These are phyloP conservation scores for Saturnispora dispora DNA, from an alignment of 805 yeast species.

Conservation along the genomic window DNA sequence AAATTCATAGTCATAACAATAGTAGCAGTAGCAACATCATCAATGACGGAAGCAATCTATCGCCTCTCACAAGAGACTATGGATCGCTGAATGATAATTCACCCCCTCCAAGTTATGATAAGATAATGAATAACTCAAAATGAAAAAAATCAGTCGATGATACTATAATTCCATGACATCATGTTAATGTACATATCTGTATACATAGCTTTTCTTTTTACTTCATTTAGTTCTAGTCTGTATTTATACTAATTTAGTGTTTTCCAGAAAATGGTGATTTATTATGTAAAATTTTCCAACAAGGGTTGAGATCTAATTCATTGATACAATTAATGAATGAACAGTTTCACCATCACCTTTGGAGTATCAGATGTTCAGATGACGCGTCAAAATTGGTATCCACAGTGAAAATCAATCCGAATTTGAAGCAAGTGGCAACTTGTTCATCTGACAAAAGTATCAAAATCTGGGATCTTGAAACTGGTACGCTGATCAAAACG, in stretches of 20 bases:
- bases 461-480: conserved; percentile 41
- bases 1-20: background rate
- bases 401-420: conserved; percentile 50
- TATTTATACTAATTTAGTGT: background rate
- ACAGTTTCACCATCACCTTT: background rate
- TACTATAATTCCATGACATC: background rate
- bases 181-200: too few relatives aligned
- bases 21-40: background rate
- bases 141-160: background rate
- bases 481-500: conserved; percentile 27
- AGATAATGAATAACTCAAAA: conserved; percentile 25
- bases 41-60: conserved; percentile 15
- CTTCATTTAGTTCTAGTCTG: background rate
- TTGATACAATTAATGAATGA: background rate
- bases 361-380: background rate
- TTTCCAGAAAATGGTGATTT: background rate
- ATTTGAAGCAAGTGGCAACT: conserved; percentile 49
- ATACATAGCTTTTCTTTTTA: background rate
- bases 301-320: background rate
- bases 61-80: conserved; percentile 16
- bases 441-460: conserved; percentile 51
- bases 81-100: conserved; percentile 9
- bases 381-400: conserved; percentile 26
- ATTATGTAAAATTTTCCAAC: background rate
- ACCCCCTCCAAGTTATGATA: conserved; percentile 31